A percentile compares a stretch with the other conserved stretches of the same genome.
Conservation (phyloP, 306 rosid genomes). For the Ormosia emarginata region DNA sequence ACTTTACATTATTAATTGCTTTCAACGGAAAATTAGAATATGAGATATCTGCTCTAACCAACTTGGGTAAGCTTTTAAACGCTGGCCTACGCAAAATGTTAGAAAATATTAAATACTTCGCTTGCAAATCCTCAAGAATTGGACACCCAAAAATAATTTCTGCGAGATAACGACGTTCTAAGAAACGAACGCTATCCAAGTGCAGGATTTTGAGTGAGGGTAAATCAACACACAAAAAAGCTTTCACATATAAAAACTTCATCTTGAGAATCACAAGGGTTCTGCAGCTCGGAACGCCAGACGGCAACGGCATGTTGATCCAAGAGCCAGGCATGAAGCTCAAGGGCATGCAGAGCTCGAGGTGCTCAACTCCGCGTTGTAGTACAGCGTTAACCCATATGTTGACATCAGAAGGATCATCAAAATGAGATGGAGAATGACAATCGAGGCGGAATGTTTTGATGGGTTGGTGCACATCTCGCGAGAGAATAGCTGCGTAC, state of each 20-base stretch:
- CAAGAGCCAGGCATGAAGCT: too few relatives aligned
- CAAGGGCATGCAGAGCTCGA: neutral
- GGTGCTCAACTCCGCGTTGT: neutral
- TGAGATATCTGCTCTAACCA: too few relatives aligned
- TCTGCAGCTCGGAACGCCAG: neutral
- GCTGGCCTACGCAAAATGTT: neutral
- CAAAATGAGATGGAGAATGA: fast-evolving
- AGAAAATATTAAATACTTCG: neutral
- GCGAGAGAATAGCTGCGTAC: neutral
- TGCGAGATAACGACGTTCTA: fast-evolving
- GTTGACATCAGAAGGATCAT: neutral
- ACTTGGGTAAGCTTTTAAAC: neutral
- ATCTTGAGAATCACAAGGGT: neutral
- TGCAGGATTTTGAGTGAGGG: neutral
- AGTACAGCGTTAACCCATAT: neutral
- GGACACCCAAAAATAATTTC: neutral
- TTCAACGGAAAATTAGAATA: too few relatives aligned
- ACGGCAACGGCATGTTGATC: neutral
- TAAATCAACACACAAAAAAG: neutral
- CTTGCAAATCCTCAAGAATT: neutral
- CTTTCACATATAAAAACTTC: neutral
- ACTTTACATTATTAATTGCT: neutral
- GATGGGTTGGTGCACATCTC: neutral
- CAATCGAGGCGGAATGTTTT: neutral
- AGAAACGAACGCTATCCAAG: neutral